phyloP scores from a whole-genome alignment of 2,329 filamentous ascomycete species.

The Talaromyces sp. region DNA sequence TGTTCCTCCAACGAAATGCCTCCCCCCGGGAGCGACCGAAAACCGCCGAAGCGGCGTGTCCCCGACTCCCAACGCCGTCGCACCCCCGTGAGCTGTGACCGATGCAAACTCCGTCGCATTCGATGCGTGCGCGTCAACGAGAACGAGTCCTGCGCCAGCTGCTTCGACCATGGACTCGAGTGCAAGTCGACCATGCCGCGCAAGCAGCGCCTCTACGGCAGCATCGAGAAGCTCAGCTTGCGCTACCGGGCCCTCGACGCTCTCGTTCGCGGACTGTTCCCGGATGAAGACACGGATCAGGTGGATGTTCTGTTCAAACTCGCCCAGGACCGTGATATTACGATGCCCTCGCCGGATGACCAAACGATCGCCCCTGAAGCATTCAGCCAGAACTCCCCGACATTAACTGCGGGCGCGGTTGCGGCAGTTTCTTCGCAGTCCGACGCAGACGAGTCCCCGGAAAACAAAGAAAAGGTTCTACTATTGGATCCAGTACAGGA shows the following conservation, averaged over 20 bases:
- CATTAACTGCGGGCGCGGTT: not conserved
- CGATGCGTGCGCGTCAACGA: conserved; percentile 10
- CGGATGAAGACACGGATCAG: conserved; percentile 10
- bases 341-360: conserved; percentile 10
- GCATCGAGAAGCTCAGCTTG: conserved; percentile 8
- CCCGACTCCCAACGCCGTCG: conserved; percentile 5
- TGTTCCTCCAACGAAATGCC: not conserved
- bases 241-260: conserved; percentile 11
- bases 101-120: conserved; percentile 11
- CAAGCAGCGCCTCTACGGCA: conserved; percentile 11
- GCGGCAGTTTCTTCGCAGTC: not conserved
- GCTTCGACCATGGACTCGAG: conserved; percentile 6
- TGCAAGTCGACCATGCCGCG: conserved; percentile 10
- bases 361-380: conserved; percentile 7
- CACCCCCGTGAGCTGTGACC: conserved; percentile 9
- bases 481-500: conserved; percentile 5
- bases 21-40: conserved; percentile 1
- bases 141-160: conserved; percentile 9
- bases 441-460: not conserved
- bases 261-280: conserved; percentile 9
- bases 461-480: not conserved
- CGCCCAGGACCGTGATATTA: conserved; percentile 5
- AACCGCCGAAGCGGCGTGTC: conserved; percentile 6
- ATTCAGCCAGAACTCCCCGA: conserved; percentile 2
- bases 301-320: conserved; percentile 8